These are phyloP conservation scores for Pythium biforme DNA, from an alignment of 352 stramenopile species.

Conservation along the genomic window DNA sequence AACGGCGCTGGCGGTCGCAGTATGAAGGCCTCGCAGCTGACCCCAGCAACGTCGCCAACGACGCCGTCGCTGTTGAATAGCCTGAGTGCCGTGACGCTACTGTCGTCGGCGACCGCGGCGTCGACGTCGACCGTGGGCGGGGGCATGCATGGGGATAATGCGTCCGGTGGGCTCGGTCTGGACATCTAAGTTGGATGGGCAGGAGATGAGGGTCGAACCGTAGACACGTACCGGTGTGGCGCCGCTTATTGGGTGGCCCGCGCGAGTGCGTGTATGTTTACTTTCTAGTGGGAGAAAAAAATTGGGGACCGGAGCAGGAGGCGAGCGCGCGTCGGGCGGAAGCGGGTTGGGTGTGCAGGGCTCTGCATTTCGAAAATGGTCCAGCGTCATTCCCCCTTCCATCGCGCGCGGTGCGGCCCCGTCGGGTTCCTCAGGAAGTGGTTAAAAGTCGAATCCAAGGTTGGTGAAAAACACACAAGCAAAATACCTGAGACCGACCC, in stretches of 20 bases:
- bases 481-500: conserved; percentile 6
- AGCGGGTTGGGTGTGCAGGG: background rate
- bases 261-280: conserved; percentile 13
- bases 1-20: background rate
- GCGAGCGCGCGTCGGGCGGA: background rate
- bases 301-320: conserved; percentile 9
- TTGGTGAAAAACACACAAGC: conserved; percentile 18
- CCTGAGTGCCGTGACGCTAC: conserved; percentile 25
- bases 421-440: conserved; percentile 27
- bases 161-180: conserved; percentile 14
- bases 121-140: conserved; percentile 10
- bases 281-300: conserved; percentile 19
- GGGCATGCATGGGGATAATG: conserved; percentile 12
- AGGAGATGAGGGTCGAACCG: conserved; percentile 4
- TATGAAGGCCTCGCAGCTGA: conserved; percentile 26
- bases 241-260: conserved; percentile 17
- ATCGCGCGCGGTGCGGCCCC: background rate
- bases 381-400: background rate
- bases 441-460: conserved; percentile 29
- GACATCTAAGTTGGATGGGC: conserved; percentile 3
- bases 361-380: conserved; percentile 11
- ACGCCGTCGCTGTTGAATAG: conserved; percentile 28
- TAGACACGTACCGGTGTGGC: conserved; percentile 8
- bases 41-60: conserved; percentile 25
- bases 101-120: conserved; percentile 20